These are phyloP conservation scores for Ceratocystis albifundus DNA, from an alignment of 2,329 filamentous ascomycete genomes.

Conservation along the genomic window DNA sequence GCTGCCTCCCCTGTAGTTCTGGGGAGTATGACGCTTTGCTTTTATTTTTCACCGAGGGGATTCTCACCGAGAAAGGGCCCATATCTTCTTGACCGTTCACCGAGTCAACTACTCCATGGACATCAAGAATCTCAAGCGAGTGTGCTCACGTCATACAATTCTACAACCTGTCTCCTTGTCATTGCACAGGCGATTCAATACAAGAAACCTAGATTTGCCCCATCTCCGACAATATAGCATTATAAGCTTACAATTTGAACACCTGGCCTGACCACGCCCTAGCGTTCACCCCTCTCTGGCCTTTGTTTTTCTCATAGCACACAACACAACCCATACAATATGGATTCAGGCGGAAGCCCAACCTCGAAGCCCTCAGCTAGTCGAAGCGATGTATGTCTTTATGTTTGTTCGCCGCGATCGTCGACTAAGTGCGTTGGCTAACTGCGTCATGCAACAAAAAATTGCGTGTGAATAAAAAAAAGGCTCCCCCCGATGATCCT, in stretches of 20 bases:
- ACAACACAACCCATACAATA: neutral
- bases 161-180: neutral
- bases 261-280: neutral
- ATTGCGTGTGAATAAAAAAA: slow-evolving; percentile 26
- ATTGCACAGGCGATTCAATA: neutral
- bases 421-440: neutral
- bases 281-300: neutral
- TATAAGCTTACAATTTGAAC: neutral
- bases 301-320: neutral
- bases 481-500: slow-evolving; percentile 24
- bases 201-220: neutral
- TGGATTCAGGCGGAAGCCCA: slow-evolving; percentile 19
- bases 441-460: neutral
- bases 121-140: neutral
- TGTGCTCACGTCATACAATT: neutral
- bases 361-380: slow-evolving; percentile 15
- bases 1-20: neutral
- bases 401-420: neutral
- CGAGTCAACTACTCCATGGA: neutral
- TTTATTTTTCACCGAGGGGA: neutral
- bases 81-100: neutral
- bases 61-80: neutral
- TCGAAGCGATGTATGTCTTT: slow-evolving; percentile 11
- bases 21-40: neutral
- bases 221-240: neutral